These are phyloP conservation scores for Pseudogymnoascus sp. DNA, from an alignment of 2,329 filamentous ascomycete genomes.

Conservation along the genomic window DNA sequence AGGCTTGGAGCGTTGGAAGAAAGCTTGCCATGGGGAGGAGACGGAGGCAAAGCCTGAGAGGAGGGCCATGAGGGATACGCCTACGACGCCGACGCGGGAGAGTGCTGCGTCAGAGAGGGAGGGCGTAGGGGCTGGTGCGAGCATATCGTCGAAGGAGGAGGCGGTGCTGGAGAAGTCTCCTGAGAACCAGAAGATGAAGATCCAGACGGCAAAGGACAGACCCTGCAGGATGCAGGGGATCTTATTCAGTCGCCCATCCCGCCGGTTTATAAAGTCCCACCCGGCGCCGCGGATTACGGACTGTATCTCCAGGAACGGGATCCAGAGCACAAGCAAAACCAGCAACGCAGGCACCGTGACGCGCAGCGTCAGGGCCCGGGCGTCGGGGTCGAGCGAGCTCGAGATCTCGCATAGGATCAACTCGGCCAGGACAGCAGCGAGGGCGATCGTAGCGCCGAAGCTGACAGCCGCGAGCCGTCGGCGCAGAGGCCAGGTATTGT, in stretches of 20 bases:
- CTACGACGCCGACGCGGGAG: slow-evolving; percentile 71
- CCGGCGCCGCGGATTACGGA: slow-evolving; percentile 41
- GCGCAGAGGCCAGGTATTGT: slow-evolving; percentile 43
- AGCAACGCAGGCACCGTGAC: slow-evolving; percentile 63
- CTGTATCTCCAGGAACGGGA: slow-evolving; percentile 72
- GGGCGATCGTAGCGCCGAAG: slow-evolving; percentile 68
- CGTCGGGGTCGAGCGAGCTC: slow-evolving; percentile 59
- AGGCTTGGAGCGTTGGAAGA: slow-evolving; percentile 54
- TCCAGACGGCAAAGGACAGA: slow-evolving; percentile 56
- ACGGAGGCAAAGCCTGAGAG: slow-evolving; percentile 87
- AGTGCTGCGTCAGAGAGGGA: slow-evolving; percentile 42
- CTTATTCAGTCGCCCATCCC: slow-evolving; percentile 47
- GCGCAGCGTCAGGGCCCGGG: slow-evolving; percentile 58
- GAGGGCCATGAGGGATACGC: slow-evolving; percentile 77
- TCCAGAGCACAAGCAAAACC: slow-evolving; percentile 62
- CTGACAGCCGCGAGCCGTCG: slow-evolving; percentile 50
- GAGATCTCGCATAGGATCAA: slow-evolving; percentile 79
- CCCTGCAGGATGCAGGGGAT: slow-evolving; percentile 57
- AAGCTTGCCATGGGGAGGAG: slow-evolving; percentile 77
- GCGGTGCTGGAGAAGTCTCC: slow-evolving; percentile 35
- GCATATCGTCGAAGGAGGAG: slow-evolving; percentile 15
- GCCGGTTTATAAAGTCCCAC: slow-evolving; percentile 52
- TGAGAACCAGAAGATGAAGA: slow-evolving; percentile 68
- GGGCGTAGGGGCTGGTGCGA: slow-evolving; percentile 15
- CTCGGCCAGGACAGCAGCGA: slow-evolving; percentile 70